A percentile compares a stretch with the other conserved stretches of the same genome.
Evolutionary conservation across 371 early-diverging fungal species (phyloP).

Genomic region (Actinomucor elegans): DNA sequence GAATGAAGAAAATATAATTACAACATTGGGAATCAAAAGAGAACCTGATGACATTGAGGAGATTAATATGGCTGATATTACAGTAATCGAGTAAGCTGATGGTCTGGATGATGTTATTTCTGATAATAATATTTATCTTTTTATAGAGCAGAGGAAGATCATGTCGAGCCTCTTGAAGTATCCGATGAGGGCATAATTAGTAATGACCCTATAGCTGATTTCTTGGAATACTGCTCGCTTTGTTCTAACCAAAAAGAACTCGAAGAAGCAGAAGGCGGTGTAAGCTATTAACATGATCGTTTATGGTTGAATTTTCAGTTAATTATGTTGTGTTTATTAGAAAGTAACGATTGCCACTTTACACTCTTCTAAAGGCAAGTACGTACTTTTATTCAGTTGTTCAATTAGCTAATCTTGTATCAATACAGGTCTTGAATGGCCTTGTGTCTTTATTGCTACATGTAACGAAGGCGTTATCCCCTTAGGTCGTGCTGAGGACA

Average conservation of each 20-base stretch:
- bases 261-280: conserved; percentile 31
- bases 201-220: conserved; percentile 27
- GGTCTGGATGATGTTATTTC: too few species aligned
- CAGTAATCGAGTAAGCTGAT: neutral
- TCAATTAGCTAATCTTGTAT: neutral
- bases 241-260: conserved; percentile 22
- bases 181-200: too few species aligned
- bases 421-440: conserved; percentile 64
- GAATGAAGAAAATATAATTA: too few species aligned
- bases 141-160: too few species aligned
- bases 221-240: conserved; percentile 35
- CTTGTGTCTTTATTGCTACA: conserved; percentile 57
- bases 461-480: conserved; percentile 56
- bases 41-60: too few species aligned
- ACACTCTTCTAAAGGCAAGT: conserved; percentile 56
- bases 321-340: too few species aligned
- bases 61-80: too few species aligned
- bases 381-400: neutral
- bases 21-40: too few species aligned
- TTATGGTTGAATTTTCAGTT: too few species aligned
- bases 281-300: too few species aligned
- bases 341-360: conserved; percentile 58
- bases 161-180: too few species aligned
- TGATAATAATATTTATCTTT: too few species aligned
- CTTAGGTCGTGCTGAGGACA: conserved; percentile 19